Base-by-base conservation (phyloP, 805 yeast species). In the Suhomyces pyralidae region DNA sequence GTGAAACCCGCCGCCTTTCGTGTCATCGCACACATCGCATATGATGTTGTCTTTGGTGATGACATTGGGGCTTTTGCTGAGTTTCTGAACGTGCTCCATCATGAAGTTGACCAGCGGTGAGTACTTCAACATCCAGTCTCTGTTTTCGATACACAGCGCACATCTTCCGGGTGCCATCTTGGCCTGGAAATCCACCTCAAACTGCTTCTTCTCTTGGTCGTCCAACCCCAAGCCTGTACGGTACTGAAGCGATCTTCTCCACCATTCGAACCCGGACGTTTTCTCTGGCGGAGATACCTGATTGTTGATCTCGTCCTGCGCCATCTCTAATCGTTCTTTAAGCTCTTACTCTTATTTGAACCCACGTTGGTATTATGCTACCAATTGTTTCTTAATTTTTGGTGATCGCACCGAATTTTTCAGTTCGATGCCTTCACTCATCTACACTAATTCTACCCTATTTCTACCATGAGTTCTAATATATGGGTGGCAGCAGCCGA, bases 401-500 rank as follows among this genome's bases (percentile, higher is more conserved):
- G 46, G 34, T 17, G 42, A 22, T 22, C 26, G 46, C 32, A 25
- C 28, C 14, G 38, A n/a, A 36, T 22, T 22, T 46, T 46, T 20
- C 24, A 3, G 4, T 20, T 20, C 38, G 26, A n/a, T 36, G 15
- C 15, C 17, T n/a, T 20, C 42, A 10, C 30, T 30, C 22, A 26
- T 22, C 28, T 26, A 26, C 12, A 26, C 28, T 10, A n/a, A 8
- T 30, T 17, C 40, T 12, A 14, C n/a, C n/a, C n/a, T n/a, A n/a
- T n/a, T n/a, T n/a, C n/a, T 19, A 36, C 7, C 4, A 74, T 73
- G 78, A 73, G 65, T 25, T 55, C 81, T 58, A 93, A 94, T 69
- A 83, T 94, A 54, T 94, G 99, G 99, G 83, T 89, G 6, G 97
- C 97, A 3, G 93, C 97, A 5, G 88, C 97, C 17, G 99, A 94